These are phyloP conservation scores for Desmodesmus armatus DNA, from an alignment of 139 green algal genomes.

Conservation along the genomic window DNA sequence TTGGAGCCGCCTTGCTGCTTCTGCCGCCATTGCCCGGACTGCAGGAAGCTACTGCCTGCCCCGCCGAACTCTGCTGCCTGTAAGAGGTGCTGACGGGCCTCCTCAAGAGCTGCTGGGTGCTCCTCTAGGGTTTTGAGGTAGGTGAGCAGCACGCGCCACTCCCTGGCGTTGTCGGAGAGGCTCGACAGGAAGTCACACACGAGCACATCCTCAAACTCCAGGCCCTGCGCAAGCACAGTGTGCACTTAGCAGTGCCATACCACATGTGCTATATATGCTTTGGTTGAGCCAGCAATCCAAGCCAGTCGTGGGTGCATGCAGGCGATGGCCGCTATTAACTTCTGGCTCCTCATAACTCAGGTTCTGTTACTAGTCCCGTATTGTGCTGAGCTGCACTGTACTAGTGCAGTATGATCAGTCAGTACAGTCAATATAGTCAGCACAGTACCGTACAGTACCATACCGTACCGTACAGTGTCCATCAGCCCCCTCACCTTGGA, in stretches of 20 bases:
- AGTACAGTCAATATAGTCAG: constrained; percentile 53
- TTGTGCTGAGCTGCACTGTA: neutral
- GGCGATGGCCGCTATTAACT: neutral
- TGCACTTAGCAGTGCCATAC: neutral
- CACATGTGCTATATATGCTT: neutral
- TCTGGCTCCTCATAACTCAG: neutral
- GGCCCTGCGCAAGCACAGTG: no score
- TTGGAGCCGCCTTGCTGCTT: constrained; percentile 12
- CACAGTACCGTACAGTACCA: constrained; percentile 84
- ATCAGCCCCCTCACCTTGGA: no score
- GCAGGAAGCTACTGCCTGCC: neutral
- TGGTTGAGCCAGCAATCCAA: neutral
- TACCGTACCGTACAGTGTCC: no score
- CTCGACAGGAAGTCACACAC: constrained; percentile 82
- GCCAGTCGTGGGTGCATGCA: neutral
- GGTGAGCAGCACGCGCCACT: constrained; percentile 76
- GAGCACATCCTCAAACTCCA: constrained; percentile 46
- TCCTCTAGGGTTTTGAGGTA: constrained; percentile 69
- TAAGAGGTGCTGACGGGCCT: neutral
- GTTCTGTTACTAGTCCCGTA: neutral
- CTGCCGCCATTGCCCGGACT: neutral
- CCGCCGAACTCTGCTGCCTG: no score
- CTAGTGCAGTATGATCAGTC: neutral
- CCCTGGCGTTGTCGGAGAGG: constrained; percentile 48
- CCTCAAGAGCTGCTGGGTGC: neutral